Conservation (phyloP, 2,329 filamentous ascomycete species). For the Colletotrichum sp. region DNA sequence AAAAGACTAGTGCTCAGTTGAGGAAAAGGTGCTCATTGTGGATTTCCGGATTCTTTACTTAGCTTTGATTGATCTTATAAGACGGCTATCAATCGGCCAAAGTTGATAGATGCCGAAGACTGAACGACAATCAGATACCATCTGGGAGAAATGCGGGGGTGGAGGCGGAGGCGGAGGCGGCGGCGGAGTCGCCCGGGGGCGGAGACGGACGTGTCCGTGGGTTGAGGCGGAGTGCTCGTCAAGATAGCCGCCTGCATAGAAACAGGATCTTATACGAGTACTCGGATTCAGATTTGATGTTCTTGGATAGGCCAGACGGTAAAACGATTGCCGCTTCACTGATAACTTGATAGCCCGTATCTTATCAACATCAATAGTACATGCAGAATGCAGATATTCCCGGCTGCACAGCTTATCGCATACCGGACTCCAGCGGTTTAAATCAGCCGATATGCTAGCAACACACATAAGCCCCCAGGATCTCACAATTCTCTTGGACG, state of each 20-base stretch:
- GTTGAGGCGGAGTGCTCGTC: background rate
- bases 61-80: background rate
- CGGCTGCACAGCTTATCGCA: background rate
- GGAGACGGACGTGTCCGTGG: background rate
- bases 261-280: background rate
- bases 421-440: background rate
- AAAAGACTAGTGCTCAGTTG: background rate
- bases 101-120: background rate
- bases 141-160: background rate
- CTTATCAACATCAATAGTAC: background rate
- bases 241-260: background rate
- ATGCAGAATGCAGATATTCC: background rate
- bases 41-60: background rate
- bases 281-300: background rate
- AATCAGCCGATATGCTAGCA: background rate
- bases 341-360: background rate
- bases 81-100: background rate
- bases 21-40: background rate
- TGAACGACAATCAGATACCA: background rate
- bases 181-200: background rate
- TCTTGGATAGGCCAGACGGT: background rate
- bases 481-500: fast-evolving
- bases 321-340: background rate
- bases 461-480: background rate
- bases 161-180: background rate